Percentiles rank a stretch among this genome's conserved stretches.
Conservation (phyloP, 2,329 filamentous ascomycete genomes). For the Alternaria alternata region DNA sequence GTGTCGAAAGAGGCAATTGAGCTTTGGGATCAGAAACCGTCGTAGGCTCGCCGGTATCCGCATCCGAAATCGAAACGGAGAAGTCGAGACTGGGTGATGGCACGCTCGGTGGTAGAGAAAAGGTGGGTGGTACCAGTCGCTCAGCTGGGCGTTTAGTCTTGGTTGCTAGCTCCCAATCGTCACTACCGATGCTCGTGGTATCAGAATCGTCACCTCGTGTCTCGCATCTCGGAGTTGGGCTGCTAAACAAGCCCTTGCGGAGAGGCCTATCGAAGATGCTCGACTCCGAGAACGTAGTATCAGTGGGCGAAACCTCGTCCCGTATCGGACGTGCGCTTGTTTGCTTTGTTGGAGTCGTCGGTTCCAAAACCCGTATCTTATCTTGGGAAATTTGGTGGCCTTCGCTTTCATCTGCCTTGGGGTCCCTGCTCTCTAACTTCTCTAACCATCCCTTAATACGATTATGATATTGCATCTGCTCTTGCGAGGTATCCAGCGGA, state of each 20-base stretch:
- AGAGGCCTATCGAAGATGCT: constrained; percentile 32
- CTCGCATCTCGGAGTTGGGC: background rate
- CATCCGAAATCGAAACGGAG: background rate
- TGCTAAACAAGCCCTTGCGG: background rate
- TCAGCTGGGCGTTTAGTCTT: background rate
- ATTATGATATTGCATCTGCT: background rate
- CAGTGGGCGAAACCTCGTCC: constrained; percentile 33
- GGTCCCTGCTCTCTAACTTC: background rate
- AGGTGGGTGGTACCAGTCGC: background rate
- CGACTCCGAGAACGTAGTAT: constrained; percentile 32
- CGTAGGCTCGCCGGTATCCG: background rate
- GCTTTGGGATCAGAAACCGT: background rate
- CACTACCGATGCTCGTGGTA: constrained; percentile 15
- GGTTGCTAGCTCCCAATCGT: background rate
- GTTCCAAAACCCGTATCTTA: background rate
- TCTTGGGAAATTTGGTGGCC: background rate
- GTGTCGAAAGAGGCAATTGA: background rate
- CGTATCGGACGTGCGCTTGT: too few species aligned
- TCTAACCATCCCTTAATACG: constrained; percentile 13
- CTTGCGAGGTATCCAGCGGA: background rate
- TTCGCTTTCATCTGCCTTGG: background rate
- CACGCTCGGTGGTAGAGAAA: background rate
- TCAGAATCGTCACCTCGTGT: constrained; percentile 14
- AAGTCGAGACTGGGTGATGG: background rate
- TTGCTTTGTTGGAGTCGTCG: background rate